Conservation (phyloP, 306 rosid genomes). For the Prinsepia uniflora region DNA sequence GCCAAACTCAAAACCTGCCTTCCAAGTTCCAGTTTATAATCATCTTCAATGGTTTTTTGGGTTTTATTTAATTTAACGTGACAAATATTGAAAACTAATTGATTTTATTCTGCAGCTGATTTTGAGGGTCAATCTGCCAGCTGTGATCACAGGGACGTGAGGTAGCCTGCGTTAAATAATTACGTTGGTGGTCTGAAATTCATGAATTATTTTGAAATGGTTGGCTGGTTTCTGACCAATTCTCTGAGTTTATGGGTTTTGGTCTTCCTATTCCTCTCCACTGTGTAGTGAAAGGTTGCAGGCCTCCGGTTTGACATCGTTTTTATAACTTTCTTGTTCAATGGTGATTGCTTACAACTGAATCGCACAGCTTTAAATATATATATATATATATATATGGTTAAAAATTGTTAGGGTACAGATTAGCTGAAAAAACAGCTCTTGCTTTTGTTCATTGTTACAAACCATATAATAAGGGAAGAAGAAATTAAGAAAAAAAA, state of each 20-base stretch:
- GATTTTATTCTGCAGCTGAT: slow-evolving; percentile 4
- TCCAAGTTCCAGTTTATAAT: not conserved
- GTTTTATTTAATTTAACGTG: not conserved
- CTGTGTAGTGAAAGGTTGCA: too few species aligned
- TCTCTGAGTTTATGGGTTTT: not conserved
- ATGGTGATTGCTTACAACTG: not conserved
- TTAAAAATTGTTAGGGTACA: slow-evolving; percentile 5
- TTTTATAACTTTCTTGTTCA: not conserved
- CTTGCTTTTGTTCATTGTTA: not conserved
- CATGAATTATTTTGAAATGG: not conserved
- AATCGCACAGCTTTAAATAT: not conserved
- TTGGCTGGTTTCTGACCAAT: not conserved
- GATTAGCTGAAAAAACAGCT: not conserved
- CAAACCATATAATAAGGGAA: slow-evolving; percentile 2
- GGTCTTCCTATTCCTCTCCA: too few species aligned
- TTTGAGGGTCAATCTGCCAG: slow-evolving; percentile 4
- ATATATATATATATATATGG: not conserved
- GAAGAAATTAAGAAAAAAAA: not conserved
- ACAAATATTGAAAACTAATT: not conserved
- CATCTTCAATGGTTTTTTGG: not conserved
- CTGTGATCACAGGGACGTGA: not conserved
- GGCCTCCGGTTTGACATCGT: too few species aligned
- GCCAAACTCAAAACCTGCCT: too few species aligned
- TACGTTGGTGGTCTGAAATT: not conserved
- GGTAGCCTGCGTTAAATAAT: not conserved